Evolutionary conservation across 2,329 filamentous ascomycete species (phyloP), one percentile per base, ranked within the genome.

Genomic region (Penicillium sp.): DNA sequence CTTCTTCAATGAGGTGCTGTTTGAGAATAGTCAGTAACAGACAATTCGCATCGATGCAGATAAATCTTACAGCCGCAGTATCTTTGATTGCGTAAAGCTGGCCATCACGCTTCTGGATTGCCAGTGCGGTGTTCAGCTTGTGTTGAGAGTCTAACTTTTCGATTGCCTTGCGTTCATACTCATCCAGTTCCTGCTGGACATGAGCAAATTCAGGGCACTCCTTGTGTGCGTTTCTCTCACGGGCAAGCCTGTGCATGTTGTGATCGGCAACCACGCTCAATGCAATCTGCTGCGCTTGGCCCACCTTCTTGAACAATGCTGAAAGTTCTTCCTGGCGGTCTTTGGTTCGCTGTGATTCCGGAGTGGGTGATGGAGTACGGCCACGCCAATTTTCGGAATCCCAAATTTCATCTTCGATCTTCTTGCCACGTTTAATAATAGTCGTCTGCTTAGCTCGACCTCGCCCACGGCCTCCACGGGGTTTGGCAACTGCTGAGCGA

Each of bases 271-370:
- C 56, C 10, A 75, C 66, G 24, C 67, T 68, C 44, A 79, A 63
- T 11, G 76, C 71, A 29, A 76, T 59, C 47, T 70, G 64, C 54
- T 79, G 77, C 5, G 71, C 73, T 21, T 69, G 65, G 24, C 72
- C 75, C 11, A 79, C 69, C 47, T 68, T 71, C 54, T 71, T 75
- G 57, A 75, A 79, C 8, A 73, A 68, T 27, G 69, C 67, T 42
- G 75, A 73, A 36, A 79, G 55, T 55, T 78, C 74, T 14, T 71
- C 70, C 61, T 78, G 74, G 9, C 77, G 71, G 40, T 73, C 67
- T 50, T 72, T 71, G 22, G 77, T 67, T 34, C 71, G 68, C 58
- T 74, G 67, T 38, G 74, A 69, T 38, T 69, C 62, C 52, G 69
- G 67, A 57, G 64, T 70, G 5, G 72, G 71, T 2, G 72, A 73